Evolutionary conservation across 805 yeast species (phyloP).

Genomic region (Pichia cephalocereana): DNA sequence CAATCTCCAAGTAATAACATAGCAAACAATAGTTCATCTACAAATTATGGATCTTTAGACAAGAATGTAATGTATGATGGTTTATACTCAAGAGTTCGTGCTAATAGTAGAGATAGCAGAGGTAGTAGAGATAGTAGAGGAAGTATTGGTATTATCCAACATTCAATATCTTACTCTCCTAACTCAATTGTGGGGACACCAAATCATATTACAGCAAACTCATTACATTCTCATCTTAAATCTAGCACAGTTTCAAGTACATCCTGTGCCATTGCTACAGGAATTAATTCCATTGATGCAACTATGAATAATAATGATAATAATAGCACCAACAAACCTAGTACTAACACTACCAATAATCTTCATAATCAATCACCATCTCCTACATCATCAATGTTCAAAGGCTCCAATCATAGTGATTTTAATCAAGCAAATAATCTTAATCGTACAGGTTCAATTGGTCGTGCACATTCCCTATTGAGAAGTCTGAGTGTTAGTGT

Average conservation of each 20-base stretch:
- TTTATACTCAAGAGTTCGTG: neutral
- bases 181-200: conserved; percentile 3
- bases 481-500: conserved; percentile 7
- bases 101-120: conserved; percentile 3
- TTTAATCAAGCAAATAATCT: neutral
- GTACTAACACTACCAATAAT: neutral
- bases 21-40: neutral
- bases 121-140: conserved; percentile 4
- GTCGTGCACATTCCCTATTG: conserved; percentile 3
- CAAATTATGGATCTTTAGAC: neutral
- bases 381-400: neutral
- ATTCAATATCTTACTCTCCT: conserved; percentile 1
- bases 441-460: neutral
- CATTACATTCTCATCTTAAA: conserved; percentile 7
- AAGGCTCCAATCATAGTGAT: neutral
- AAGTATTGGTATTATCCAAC: conserved; percentile 5
- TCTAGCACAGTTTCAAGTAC: conserved; percentile 10
- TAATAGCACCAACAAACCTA: neutral
- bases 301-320: neutral
- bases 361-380: neutral
- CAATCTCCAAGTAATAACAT: neutral
- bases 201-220: neutral
- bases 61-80: neutral
- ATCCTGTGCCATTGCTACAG: conserved; percentile 6
- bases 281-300: neutral